A percentile compares a stretch with the other conserved stretches of the same genome.
These are phyloP conservation scores for Torulaspora indica DNA, from an alignment of 805 yeast genomes.

Conservation along the genomic window DNA sequence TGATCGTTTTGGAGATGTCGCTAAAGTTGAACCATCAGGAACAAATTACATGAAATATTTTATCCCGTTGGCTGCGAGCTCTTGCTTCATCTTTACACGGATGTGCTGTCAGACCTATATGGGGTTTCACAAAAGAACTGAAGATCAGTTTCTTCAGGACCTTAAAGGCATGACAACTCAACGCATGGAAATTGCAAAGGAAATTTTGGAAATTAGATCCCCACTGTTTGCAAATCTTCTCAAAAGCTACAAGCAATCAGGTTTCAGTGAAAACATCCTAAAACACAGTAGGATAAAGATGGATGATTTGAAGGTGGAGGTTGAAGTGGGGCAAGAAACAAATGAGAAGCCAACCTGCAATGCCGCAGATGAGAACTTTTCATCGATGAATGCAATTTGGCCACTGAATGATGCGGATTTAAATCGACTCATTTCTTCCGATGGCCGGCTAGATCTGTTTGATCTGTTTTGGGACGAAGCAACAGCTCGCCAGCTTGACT, in stretches of 20 bases:
- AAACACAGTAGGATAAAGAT: slow-evolving; percentile 1
- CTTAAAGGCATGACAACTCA: neutral
- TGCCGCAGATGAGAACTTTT: neutral
- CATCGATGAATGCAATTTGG: neutral
- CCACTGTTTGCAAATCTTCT: neutral
- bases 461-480: neutral
- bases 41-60: neutral
- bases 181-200: neutral
- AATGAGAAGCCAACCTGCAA: neutral
- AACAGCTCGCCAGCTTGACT: neutral
- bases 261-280: neutral
- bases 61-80: neutral
- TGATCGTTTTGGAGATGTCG: neutral
- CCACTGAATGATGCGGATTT: neutral
- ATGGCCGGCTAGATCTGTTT: neutral
- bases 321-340: neutral
- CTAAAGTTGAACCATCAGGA: neutral
- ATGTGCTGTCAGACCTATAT: slow-evolving; percentile 4
- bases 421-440: neutral
- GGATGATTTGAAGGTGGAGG: slow-evolving; percentile 1
- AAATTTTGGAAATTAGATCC: neutral
- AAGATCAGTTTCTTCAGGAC: neutral
- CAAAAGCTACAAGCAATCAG: slow-evolving; percentile 1
- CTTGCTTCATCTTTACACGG: slow-evolving; percentile 3
- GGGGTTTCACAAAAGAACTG: neutral